A percentile compares a stretch with the other conserved stretches of the same genome.
phyloP scores from a whole-genome alignment of 106 monocot genomes.

The Xerophyta viscosa region DNA sequence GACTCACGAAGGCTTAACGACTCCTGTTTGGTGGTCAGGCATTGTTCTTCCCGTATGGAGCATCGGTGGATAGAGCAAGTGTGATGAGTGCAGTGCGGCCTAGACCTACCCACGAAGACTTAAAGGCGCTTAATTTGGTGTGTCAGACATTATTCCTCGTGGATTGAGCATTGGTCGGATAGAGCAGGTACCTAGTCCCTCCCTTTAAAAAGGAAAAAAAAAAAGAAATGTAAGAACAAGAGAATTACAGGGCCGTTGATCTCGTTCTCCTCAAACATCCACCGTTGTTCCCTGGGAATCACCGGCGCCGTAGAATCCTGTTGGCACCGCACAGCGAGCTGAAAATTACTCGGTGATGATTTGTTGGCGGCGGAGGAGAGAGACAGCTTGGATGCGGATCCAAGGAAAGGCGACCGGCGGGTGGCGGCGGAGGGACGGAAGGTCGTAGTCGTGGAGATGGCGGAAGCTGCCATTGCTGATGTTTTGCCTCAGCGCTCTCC shows the following conservation, averaged over 20 bases:
- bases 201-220: background rate
- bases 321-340: constrained; percentile 19
- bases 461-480: background rate
- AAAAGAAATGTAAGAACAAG: background rate
- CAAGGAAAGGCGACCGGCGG: constrained; percentile 1
- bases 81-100: too few species aligned
- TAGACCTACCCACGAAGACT: too few species aligned
- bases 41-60: too few species aligned
- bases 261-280: constrained; percentile 82
- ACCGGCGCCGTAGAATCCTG: background rate
- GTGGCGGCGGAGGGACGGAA: background rate
- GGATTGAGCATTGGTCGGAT: too few species aligned
- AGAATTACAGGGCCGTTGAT: constrained; percentile 65
- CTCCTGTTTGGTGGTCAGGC: too few species aligned
- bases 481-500: background rate
- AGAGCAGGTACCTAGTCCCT: too few species aligned
- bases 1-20: too few species aligned
- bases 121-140: too few species aligned
- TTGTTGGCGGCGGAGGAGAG: background rate
- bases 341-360: constrained; percentile 4
- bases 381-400: constrained; percentile 1
- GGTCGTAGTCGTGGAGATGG: background rate
- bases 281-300: constrained; percentile 41
- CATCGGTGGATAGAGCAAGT: too few species aligned
- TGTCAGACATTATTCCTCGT: too few species aligned